Evolutionary conservation across 2,329 filamentous ascomycete genomes (phyloP), one percentile per base, ranked within the genome.

Genomic region (Penicillium freii): DNA sequence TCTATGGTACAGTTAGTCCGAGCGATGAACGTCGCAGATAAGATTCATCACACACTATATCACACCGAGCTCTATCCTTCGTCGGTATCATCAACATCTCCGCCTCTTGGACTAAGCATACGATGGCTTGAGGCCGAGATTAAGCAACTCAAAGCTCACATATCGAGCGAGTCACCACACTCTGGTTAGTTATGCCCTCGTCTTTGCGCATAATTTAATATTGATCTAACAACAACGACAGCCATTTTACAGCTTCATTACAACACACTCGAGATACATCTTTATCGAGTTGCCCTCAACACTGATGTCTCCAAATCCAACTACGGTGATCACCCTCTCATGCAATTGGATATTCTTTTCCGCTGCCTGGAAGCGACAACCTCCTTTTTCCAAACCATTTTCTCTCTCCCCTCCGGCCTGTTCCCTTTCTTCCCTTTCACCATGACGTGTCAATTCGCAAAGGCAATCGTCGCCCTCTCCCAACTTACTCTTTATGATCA

Each of bases 21-120:
- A 0, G 72, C 83, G 1, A 81, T 84, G 62, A 75, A 79, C 21
- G 65, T 86, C 19, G 78, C 77, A 0, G 80, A 84, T 53, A 79
- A 77, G n/a, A 80, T 85, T 1, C 71, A 75, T 0, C 75, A 63
- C 8, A 65, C 64, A 5, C 51, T 70, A 7, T 61, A 55, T 8
- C 42, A 54, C 8, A 59, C 69, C 48, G 64, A 68, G 42, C 38
- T 62, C 31, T 57, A 63, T 27, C 53, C 61, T 25, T 53, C 58
- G 23, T 40, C 51, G 7, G 42, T 34, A 15, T 45, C 61, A 9
- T 60, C 67, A 2, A 39, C 60, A 11, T 62, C 67, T 1, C 54
- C 62, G 11, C 63, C 68, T 0, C 52, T 69, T 5, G 63, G 59
- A 4, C 47, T 67, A 25, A 73, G 65, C 50, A 67, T 78, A 0